Base-by-base conservation (phyloP, 2,329 filamentous ascomycete genomes). In the Sporothrix euskadiensis region DNA sequence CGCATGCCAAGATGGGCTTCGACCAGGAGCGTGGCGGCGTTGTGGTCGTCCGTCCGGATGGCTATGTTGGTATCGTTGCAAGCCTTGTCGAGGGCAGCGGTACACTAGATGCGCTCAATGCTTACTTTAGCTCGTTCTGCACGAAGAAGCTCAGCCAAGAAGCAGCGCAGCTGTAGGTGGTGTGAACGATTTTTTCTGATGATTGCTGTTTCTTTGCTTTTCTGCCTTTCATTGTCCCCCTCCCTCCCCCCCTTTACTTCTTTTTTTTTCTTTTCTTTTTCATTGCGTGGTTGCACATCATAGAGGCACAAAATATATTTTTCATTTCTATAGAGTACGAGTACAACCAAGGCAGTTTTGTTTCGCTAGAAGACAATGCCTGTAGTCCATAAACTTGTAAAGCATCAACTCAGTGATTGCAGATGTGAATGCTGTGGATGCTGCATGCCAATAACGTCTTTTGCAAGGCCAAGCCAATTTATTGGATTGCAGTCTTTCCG, bases 1-100 rank as follows among this genome's bases (percentile, higher is more conserved):
- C 93, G 5, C 94, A 98, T 81, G 90, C 91, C 57, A 97, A 97
- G 86, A 91, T 97, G 86, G 94, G 94, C 0, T 81, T 97, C 35
- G 88, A 91, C 76, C 85, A 91, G 78, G 89, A 92, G 75, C 87
- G 84, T 75, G 94, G 94, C 12, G 94, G 91, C 73, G 88, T 97
- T 1, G 90, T 97, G 1, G 91, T 97, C 10, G 92, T 97, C 8
- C 85, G 94, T 61, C 94, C 94, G 0, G 94, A 97, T 81, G 94
- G 94, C 8, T 96, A 97, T 80, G 91, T 97, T 39, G 93, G 92
- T 30, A 87, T 93, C 75, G 92, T 94, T 4, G 88, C 92, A 12
- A 86, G 86, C 77, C 83, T 98, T 30, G 90, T 88, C 1, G 91
- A 95, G 81, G 94, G 94, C 0, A 88, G 83, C 73, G 93, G 89